Conservation (phyloP, 2,329 filamentous ascomycete species). For the Penicillium sp. region DNA sequence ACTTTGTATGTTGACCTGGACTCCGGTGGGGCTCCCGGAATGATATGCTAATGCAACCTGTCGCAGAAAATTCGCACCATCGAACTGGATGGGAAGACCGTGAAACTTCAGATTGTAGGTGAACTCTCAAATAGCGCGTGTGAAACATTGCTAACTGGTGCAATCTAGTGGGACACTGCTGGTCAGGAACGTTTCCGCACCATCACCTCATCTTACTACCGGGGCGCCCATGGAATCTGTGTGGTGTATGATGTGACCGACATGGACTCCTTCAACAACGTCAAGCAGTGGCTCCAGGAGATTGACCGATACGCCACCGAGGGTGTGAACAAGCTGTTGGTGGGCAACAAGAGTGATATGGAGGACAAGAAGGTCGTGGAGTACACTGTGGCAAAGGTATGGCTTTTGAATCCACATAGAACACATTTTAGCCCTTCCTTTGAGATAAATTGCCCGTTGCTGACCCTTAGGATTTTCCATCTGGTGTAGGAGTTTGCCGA, state of each 20-base stretch:
- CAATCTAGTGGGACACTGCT: constrained; percentile 89
- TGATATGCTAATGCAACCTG: constrained; percentile 20
- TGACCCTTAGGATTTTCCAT: constrained; percentile 12
- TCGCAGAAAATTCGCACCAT: constrained; percentile 97
- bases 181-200: constrained; percentile 99
- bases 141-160: constrained; percentile 12
- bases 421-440: background rate
- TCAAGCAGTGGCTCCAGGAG: constrained; percentile 99
- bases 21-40: constrained; percentile 6
- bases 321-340: constrained; percentile 98
- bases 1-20: constrained; percentile 71
- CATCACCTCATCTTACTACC: constrained; percentile 99
- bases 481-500: constrained; percentile 86
- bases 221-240: constrained; percentile 97
- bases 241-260: constrained; percentile 99
- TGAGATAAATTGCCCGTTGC: background rate
- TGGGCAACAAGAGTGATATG: constrained; percentile 99
- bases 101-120: constrained; percentile 95
- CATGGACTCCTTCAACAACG: constrained; percentile 99
- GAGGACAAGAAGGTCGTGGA: constrained; percentile 99
- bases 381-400: constrained; percentile 98
- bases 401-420: constrained; percentile 24
- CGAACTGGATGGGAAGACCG: constrained; percentile 98
- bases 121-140: background rate
- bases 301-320: constrained; percentile 99